phyloP scores from a whole-genome alignment of 2,329 filamentous ascomycete species.

The Alternaria triticimaculans region DNA sequence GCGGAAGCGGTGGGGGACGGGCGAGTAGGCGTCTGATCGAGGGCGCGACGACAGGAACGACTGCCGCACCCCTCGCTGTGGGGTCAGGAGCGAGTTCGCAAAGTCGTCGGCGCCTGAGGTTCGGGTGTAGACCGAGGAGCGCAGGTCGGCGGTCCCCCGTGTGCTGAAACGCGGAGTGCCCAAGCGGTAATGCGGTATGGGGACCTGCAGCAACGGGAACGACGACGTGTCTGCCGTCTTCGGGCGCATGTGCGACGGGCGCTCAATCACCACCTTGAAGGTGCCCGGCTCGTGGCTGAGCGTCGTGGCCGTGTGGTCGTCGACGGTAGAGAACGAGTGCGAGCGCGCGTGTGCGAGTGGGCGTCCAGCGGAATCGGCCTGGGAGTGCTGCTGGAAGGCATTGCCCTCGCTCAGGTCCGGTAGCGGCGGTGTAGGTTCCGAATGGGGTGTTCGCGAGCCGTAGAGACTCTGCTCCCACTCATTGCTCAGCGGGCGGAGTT shows the following conservation, averaged over 20 bases:
- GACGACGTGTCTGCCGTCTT: constrained; percentile 66
- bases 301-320: constrained; percentile 61
- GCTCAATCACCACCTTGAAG: constrained; percentile 81
- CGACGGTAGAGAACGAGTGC: constrained; percentile 78
- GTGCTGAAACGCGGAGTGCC: constrained; percentile 82
- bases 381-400: constrained; percentile 20
- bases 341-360: constrained; percentile 58
- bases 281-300: constrained; percentile 68
- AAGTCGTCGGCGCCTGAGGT: constrained; percentile 74
- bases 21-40: constrained; percentile 48
- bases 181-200: constrained; percentile 83
- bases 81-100: constrained; percentile 64
- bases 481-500: constrained; percentile 43
- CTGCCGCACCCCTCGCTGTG: constrained; percentile 43
- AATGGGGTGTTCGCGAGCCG: constrained; percentile 40
- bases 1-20: constrained; percentile 40
- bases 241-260: constrained; percentile 66
- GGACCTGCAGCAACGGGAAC: constrained; percentile 70
- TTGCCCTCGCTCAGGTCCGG: constrained; percentile 24
- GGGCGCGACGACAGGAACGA: constrained; percentile 47
- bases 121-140: constrained; percentile 76
- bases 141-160: constrained; percentile 76
- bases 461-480: constrained; percentile 47
- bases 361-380: constrained; percentile 22
- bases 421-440: constrained; percentile 34